phyloP scores from a whole-genome alignment of 768 basidiomycete species.

The Collybia nuda region DNA sequence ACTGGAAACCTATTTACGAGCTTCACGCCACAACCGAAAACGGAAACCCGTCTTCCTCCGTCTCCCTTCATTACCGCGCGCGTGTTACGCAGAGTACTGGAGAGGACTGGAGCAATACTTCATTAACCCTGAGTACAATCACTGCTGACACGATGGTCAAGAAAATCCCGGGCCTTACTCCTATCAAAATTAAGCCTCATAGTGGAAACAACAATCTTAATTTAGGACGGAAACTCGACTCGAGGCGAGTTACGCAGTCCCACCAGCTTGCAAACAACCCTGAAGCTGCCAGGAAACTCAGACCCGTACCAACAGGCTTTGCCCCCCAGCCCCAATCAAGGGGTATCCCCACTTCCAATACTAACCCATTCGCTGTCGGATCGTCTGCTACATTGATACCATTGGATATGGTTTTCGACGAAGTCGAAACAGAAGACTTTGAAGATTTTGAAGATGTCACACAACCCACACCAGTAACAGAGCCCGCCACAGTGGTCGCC shows the following conservation, averaged over 20 bases:
- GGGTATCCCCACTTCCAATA: too few relatives aligned
- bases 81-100: conserved; percentile 54
- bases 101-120: conserved; percentile 56
- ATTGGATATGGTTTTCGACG: too few relatives aligned
- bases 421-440: too few relatives aligned
- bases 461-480: conserved; percentile 20
- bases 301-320: too few relatives aligned
- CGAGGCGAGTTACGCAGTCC: too few relatives aligned
- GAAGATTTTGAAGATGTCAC: conserved; percentile 32
- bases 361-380: too few relatives aligned
- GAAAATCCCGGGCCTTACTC: conserved; percentile 30
- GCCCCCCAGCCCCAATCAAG: too few relatives aligned
- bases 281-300: too few relatives aligned
- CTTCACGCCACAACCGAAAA: conserved; percentile 49
- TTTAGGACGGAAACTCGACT: too few relatives aligned
- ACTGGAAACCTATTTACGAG: conserved; percentile 59
- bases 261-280: too few relatives aligned
- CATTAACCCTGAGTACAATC: conserved; percentile 50
- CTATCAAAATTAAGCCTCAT: conserved; percentile 28
- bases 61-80: conserved; percentile 56
- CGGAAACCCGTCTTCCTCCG: conserved; percentile 41
- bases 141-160: conserved; percentile 26
- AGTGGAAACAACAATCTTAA: too few relatives aligned
- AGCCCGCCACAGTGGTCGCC: conserved; percentile 41
- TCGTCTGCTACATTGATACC: too few relatives aligned